A percentile compares a stretch with the other conserved stretches of the same genome.
Conservation (phyloP, 306 rosid species). For the Castanopsis chinensis region DNA sequence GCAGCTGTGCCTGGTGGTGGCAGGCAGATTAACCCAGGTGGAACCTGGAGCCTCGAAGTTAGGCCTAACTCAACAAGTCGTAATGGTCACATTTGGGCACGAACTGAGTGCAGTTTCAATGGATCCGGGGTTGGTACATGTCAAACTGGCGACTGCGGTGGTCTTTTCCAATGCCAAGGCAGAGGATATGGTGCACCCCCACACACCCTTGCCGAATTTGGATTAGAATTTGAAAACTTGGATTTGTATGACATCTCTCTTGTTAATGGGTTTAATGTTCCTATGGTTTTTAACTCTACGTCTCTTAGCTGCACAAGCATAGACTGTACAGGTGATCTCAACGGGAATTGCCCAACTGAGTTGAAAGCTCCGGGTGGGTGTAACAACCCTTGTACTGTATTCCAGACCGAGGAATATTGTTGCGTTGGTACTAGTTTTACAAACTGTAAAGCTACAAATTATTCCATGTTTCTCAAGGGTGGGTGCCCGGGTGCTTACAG, state of each 20-base stretch:
- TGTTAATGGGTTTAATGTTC: not conserved
- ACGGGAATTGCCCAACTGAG: slow-evolving; percentile 44
- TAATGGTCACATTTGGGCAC: slow-evolving; percentile 56
- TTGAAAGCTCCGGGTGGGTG: slow-evolving; percentile 49
- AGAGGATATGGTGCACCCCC: slow-evolving; percentile 39
- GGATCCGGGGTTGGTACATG: slow-evolving; percentile 40
- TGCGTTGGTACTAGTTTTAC: slow-evolving; percentile 13
- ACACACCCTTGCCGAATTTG: slow-evolving; percentile 54
- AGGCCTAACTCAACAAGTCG: too few species aligned
- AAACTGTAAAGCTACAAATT: slow-evolving; percentile 21
- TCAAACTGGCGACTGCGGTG: slow-evolving; percentile 56
- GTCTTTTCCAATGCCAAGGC: slow-evolving; percentile 36
- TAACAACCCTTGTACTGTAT: slow-evolving; percentile 42
- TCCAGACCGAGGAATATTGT: slow-evolving; percentile 39
- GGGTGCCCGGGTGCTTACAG: slow-evolving; percentile 46
- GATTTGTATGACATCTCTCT: slow-evolving; percentile 51
- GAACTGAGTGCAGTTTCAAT: slow-evolving; percentile 64
- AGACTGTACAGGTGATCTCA: slow-evolving; percentile 26
- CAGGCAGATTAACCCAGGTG: too few species aligned
- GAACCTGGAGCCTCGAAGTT: too few species aligned
- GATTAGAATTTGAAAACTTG: slow-evolving; percentile 34
- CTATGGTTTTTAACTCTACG: not conserved
- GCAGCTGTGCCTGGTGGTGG: too few species aligned
- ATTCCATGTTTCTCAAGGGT: slow-evolving; percentile 29
- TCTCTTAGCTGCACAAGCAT: not conserved